phyloP scores from a whole-genome alignment of 2,329 filamentous ascomycete genomes.

The Colletotrichum phormii region DNA sequence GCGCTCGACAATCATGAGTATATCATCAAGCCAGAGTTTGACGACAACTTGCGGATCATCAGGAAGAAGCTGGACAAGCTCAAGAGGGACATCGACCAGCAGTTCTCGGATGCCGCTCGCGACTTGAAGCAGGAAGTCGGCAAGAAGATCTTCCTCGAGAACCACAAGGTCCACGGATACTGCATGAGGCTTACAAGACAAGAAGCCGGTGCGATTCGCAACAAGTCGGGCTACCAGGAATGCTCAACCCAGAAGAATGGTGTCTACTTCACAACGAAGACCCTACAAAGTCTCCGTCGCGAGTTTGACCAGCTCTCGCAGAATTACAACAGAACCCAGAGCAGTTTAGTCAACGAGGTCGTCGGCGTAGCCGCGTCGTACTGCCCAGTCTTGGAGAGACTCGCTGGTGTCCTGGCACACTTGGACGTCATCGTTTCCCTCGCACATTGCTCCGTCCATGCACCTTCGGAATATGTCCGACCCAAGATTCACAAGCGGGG shows the following conservation, averaged over 20 bases:
- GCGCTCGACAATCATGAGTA: slow-evolving; percentile 97
- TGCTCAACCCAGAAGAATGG: slow-evolving; percentile 99
- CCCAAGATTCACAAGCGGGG: slow-evolving; percentile 92
- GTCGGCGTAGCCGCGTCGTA: slow-evolving; percentile 95
- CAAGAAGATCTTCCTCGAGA: slow-evolving; percentile 98
- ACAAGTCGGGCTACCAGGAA: slow-evolving; percentile 90
- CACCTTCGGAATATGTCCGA: slow-evolving; percentile 89
- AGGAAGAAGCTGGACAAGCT: slow-evolving; percentile 90
- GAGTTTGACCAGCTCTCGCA: slow-evolving; percentile 95
- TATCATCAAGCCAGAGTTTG: slow-evolving; percentile 98
- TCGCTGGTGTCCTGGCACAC: slow-evolving; percentile 90
- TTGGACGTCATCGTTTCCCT: slow-evolving; percentile 96
- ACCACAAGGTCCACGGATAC: slow-evolving; percentile 95
- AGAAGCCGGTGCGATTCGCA: slow-evolving; percentile 92
- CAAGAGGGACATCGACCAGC: slow-evolving; percentile 82
- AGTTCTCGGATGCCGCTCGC: slow-evolving; percentile 80
- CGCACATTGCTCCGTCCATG: slow-evolving; percentile 92
- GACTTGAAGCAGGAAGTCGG: slow-evolving; percentile 94
- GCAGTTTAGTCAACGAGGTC: slow-evolving; percentile 90
- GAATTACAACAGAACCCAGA: slow-evolving; percentile 95
- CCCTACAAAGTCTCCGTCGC: slow-evolving; percentile 81
- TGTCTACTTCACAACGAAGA: slow-evolving; percentile 94
- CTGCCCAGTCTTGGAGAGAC: slow-evolving; percentile 88
- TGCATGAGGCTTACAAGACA: slow-evolving; percentile 93
- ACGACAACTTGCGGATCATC: slow-evolving; percentile 88